Evolutionary conservation across 2,329 filamentous ascomycete genomes (phyloP).

Genomic region (Coniochaeta hoffmannii): DNA sequence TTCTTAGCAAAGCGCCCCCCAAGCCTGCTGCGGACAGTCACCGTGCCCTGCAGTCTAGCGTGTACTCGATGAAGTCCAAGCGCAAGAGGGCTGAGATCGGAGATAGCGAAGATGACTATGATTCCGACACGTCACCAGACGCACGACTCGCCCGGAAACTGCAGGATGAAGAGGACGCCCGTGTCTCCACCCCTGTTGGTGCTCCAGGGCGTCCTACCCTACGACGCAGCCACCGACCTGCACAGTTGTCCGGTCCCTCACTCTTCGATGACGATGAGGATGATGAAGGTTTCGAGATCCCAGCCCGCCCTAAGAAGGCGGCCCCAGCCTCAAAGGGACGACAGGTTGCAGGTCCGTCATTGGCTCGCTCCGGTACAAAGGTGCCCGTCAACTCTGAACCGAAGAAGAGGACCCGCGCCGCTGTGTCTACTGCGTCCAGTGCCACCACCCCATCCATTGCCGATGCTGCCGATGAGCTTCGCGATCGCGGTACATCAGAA

Average conservation of each 20-base stretch:
- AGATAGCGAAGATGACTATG: constrained; percentile 33
- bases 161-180: constrained; percentile 38
- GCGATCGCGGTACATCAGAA: neutral
- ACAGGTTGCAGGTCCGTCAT: neutral
- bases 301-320: neutral
- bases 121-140: constrained; percentile 31
- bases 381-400: neutral
- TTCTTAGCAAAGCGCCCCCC: constrained; percentile 19
- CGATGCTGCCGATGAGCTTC: neutral
- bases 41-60: constrained; percentile 38
- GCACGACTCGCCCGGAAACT: constrained; percentile 48
- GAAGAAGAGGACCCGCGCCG: constrained; percentile 25
- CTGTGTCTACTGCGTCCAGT: neutral
- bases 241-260: neutral
- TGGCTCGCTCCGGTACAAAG: neutral
- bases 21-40: constrained; percentile 32
- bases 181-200: neutral
- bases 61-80: constrained; percentile 37
- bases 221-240: constrained; percentile 10
- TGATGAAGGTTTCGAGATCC: constrained; percentile 6
- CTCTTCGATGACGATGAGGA: constrained; percentile 13
- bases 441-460: neutral
- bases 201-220: constrained; percentile 7
- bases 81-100: constrained; percentile 35
- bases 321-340: neutral